Conservation (phyloP, 2,329 filamentous ascomycete genomes). For the Colletotrichum karsti region DNA sequence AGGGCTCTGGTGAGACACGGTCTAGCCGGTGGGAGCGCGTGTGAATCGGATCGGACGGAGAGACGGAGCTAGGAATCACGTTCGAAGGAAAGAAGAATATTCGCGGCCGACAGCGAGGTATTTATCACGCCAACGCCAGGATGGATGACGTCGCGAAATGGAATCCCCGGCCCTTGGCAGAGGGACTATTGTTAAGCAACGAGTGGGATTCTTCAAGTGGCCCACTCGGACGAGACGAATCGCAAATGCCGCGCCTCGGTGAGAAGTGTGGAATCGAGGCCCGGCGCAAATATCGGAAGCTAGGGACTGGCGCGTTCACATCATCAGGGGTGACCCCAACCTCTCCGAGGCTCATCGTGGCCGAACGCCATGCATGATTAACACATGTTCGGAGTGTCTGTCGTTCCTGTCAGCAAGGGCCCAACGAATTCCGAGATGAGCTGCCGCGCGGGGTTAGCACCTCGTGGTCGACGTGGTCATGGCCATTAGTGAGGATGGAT, state of each 20-base stretch:
- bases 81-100: neutral
- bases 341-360: neutral
- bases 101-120: neutral
- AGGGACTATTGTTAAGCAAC: neutral
- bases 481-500: neutral
- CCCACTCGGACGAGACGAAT: neutral
- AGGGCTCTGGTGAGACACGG: neutral
- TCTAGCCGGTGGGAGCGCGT: neutral
- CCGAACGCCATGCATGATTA: neutral
- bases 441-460: neutral
- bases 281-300: neutral
- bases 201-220: neutral
- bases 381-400: neutral
- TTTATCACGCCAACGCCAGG: neutral
- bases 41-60: neutral
- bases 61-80: neutral
- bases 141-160: neutral
- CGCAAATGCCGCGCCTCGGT: neutral
- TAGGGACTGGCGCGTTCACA: neutral
- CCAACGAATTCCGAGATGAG: neutral
- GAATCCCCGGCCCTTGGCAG: neutral
- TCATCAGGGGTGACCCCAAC: slow-evolving; percentile 13
- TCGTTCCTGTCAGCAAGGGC: neutral
- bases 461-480: neutral
- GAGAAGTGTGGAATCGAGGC: neutral